Evolutionary conservation across 2,329 filamentous ascomycete genomes (phyloP).

Genomic region (Penicillium expansum): DNA sequence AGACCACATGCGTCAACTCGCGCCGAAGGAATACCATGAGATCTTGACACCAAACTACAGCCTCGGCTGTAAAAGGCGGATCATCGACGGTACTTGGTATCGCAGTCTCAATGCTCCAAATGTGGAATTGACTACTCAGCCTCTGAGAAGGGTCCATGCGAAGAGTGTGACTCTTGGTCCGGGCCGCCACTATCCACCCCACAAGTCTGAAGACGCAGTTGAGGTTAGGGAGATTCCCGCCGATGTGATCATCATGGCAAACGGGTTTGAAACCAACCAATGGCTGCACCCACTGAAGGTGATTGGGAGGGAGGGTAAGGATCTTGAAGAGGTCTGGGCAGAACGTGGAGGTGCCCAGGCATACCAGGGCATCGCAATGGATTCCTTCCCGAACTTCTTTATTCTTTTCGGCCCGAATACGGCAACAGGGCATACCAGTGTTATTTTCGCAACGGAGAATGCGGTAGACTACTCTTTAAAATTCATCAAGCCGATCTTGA

Average conservation of each 20-base stretch:
- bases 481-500: conserved; percentile 55
- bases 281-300: conserved; percentile 56
- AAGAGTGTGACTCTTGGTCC: conserved; percentile 53
- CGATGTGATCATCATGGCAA: conserved; percentile 61
- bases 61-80: conserved; percentile 63
- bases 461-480: conserved; percentile 59
- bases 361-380: conserved; percentile 58
- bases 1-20: conserved; percentile 47
- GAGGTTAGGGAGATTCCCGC: conserved; percentile 49
- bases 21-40: conserved; percentile 60
- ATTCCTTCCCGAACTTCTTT: conserved; percentile 65
- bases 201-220: conserved; percentile 27
- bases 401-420: conserved; percentile 63
- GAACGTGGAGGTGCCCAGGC: conserved; percentile 60
- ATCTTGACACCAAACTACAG: conserved; percentile 62
- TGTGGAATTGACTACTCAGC: conserved; percentile 54
- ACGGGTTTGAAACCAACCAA: conserved; percentile 57
- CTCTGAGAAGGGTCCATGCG: conserved; percentile 50
- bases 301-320: conserved; percentile 50
- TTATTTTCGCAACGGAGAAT: conserved; percentile 61
- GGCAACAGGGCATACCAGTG: conserved; percentile 59
- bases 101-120: conserved; percentile 52
- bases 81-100: conserved; percentile 59
- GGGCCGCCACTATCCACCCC: conserved; percentile 46
- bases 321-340: conserved; percentile 57